These are phyloP conservation scores for Moniliophthora roreri DNA, from an alignment of 1,284 basidiomycete genomes.

Conservation along the genomic window DNA sequence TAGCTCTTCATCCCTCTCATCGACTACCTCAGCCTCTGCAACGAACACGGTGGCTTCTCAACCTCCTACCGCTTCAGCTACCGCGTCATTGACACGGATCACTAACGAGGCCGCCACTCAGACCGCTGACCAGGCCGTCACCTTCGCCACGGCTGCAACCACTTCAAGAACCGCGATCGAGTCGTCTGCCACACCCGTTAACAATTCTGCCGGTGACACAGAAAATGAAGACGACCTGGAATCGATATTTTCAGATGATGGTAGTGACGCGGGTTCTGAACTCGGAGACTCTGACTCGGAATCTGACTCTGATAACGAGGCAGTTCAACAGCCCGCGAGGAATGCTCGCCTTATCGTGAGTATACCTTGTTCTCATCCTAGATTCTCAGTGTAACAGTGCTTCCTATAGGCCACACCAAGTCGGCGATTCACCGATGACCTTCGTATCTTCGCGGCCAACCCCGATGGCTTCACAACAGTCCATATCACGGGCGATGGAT, in stretches of 20 bases:
- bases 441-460: conserved; percentile 13
- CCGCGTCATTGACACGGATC: background rate
- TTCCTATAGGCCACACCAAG: too few relatives aligned
- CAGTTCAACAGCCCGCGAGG: too few relatives aligned
- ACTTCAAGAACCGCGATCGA: too few relatives aligned
- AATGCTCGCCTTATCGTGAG: too few relatives aligned
- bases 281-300: background rate
- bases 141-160: conserved; percentile 7
- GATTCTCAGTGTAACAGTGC: too few relatives aligned
- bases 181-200: conserved; percentile 11
- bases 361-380: too few relatives aligned
- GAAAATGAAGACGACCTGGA: conserved; percentile 12
- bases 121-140: background rate
- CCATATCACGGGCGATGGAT: conserved; percentile 4
- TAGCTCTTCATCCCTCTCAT: background rate
- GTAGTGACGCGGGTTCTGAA: background rate
- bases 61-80: background rate
- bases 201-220: conserved; percentile 8
- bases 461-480: background rate
- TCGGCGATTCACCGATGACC: too few relatives aligned
- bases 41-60: background rate
- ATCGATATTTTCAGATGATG: background rate
- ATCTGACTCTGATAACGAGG: conserved; percentile 2
- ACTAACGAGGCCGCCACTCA: conserved; percentile 11
- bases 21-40: background rate